A percentile compares a stretch with the other conserved stretches of the same genome.
Evolutionary conservation across 768 basidiomycete species (phyloP).

Genomic region (Lentinula guzmanii): DNA sequence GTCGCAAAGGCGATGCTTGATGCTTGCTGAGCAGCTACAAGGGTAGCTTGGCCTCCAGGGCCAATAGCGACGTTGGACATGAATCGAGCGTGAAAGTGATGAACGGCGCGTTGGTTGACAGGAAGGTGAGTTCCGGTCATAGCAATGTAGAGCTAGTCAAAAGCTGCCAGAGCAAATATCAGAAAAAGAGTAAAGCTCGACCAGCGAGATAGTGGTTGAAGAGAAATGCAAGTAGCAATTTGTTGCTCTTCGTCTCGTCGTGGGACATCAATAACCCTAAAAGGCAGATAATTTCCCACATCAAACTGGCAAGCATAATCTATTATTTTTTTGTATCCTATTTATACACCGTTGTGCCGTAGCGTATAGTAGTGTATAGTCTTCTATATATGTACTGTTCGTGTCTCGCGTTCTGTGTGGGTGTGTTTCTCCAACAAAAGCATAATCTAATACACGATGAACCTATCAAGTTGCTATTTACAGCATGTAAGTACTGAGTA

Average conservation of each 20-base stretch:
- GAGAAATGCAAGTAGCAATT: not conserved
- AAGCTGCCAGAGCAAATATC: not conserved
- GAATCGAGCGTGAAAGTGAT: slow-evolving; percentile 1
- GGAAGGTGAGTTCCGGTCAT: not conserved
- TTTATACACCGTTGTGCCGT: not conserved
- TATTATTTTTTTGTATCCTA: too few relatives aligned
- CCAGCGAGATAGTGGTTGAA: not conserved
- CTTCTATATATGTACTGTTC: not conserved
- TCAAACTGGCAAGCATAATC: not conserved
- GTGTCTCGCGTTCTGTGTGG: not conserved
- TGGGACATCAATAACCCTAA: too few relatives aligned
- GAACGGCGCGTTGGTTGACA: slow-evolving; percentile 4
- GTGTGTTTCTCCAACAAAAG: too few relatives aligned
- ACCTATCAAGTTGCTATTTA: too few relatives aligned
- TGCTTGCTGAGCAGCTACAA: not conserved
- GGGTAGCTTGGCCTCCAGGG: slow-evolving; percentile 1
- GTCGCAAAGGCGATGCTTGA: not conserved
- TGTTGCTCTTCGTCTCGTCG: not conserved
- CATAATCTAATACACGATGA: too few relatives aligned
- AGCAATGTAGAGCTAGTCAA: not conserved
- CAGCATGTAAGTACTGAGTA: too few relatives aligned
- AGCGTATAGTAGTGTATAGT: not conserved
- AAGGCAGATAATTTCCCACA: not conserved
- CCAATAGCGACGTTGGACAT: slow-evolving; percentile 3
- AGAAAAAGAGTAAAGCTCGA: not conserved